Percentiles rank a stretch among this genome's conserved stretches.
phyloP scores from a whole-genome alignment of 805 yeast genomes.

The Candida qinlingensis region DNA sequence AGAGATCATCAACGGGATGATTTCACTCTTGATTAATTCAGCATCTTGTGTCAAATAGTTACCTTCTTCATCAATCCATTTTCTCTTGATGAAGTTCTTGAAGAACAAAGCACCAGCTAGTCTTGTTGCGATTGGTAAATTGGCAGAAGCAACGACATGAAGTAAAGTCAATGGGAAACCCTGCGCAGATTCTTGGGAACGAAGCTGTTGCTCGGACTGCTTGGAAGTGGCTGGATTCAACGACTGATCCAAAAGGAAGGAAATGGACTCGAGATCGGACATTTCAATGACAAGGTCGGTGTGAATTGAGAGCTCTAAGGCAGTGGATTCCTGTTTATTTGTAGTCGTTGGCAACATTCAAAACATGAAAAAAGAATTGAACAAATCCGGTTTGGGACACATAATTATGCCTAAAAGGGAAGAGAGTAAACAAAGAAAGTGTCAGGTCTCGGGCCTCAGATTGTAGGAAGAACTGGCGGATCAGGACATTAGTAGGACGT shows the following conservation, averaged over 20 bases:
- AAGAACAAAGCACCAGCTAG: constrained; percentile 88
- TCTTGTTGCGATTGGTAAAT: constrained; percentile 51
- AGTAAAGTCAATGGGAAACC: constrained; percentile 76
- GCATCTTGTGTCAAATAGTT: constrained; percentile 69
- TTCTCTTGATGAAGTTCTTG: constrained; percentile 78
- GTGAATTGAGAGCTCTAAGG: no score
- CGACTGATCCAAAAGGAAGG: constrained; percentile 55
- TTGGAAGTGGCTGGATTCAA: constrained; percentile 60
- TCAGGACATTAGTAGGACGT: no score
- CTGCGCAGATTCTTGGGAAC: constrained; percentile 53
- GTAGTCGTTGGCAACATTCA: no score
- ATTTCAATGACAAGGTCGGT: constrained; percentile 12
- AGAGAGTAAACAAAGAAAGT: constrained; percentile 3
- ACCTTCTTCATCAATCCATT: constrained; percentile 91
- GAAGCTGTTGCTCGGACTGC: constrained; percentile 60
- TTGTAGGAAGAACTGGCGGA: no score
- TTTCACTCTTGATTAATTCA: constrained; percentile 62
- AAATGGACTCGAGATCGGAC: constrained; percentile 49
- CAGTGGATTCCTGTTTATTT: no score
- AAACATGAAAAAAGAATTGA: no score
- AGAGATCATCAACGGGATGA: constrained; percentile 79
- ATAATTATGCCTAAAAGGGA: neutral
- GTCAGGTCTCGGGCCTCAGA: no score
- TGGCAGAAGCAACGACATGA: constrained; percentile 66
- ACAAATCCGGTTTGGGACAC: neutral